Evolutionary conservation across 1,284 basidiomycete genomes (phyloP), one percentile per base, ranked within the genome.

Genomic region (Naganishia sp.): DNA sequence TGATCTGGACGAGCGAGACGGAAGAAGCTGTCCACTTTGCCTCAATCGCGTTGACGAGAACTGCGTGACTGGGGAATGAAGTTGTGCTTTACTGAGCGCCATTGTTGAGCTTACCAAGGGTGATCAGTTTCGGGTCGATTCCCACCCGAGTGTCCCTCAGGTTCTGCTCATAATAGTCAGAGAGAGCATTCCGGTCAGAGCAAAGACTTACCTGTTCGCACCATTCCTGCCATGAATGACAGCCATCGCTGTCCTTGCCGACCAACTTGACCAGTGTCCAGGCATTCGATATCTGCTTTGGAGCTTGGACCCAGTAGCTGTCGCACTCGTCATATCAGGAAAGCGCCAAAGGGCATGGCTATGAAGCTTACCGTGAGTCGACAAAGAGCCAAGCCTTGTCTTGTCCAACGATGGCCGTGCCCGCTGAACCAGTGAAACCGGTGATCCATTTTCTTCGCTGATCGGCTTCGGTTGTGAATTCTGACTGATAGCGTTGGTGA

Each of bases 351-450:
- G 59, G 23, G 10, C 25, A 13, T 21, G 9, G n/a, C 33, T 6
- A 44, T 5, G 11, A 10, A 55, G 36, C 43, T 36, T 25, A 64
- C 61, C 61, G 85, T 31, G 92, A 90, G 78, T 97, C 93, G 23
- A 88, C 89, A 70, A 94, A 84, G 33, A 96, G 83, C 4, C 76
- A 70, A 0, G 77, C 78, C 25, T 48, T 52, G 9, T 66, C 50
- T 43, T 75, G 73, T 15, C 72, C 71, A 13, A 74, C 70, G 50
- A 97, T 83, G 6, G 90, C 93, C 57, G 87, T 85, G 7, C 93
- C 94, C 3, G 89, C 88, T n/a, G 88, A 87, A 15, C 94, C 94
- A 21, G 86, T 86, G 77, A 96, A 96, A 88, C 88, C 90, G 28
- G 90, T 88, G 61, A 96, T 87, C 82, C 85, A 96, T 73, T 89